Conservation (phyloP, 116 monocot species). For the Dioscorea cayenensis region DNA sequence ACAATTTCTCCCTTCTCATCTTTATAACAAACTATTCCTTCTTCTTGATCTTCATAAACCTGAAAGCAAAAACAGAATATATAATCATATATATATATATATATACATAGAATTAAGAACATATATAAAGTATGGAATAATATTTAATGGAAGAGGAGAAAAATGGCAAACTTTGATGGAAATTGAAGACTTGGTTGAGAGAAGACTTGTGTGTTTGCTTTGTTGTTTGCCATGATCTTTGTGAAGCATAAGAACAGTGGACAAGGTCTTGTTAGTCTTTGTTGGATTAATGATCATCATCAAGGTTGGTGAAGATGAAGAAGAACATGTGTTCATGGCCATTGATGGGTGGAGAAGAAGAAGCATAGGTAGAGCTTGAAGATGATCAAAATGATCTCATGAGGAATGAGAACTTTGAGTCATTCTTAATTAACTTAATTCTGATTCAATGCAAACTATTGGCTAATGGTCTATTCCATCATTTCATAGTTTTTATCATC, state of each 20-base stretch:
- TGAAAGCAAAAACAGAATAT: conserved; percentile 3
- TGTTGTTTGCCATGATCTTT: conserved; percentile 1
- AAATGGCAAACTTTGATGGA: conserved; percentile 5
- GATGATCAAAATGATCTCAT: background rate
- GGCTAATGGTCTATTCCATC: background rate
- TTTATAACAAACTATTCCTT: conserved; percentile 40
- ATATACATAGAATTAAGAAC: too few relatives aligned
- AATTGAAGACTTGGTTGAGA: background rate
- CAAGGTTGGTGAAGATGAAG: background rate
- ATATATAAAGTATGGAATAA: background rate
- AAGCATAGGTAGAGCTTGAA: background rate
- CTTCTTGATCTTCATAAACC: conserved; percentile 42
- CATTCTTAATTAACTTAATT: background rate
- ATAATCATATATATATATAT: too few relatives aligned
- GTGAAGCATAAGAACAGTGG: conserved; percentile 2
- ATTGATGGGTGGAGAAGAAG: conserved; percentile 4
- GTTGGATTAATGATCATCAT: conserved; percentile 10
- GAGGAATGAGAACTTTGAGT: background rate
- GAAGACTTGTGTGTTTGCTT: background rate
- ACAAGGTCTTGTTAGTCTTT: background rate
- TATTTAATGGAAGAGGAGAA: background rate
- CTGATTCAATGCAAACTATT: background rate
- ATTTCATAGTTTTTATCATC: background rate
- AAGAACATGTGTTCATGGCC: conserved; percentile 12
- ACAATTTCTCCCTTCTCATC: conserved; percentile 43